Percentiles rank a stretch among this genome's conserved stretches.
phyloP scores from a whole-genome alignment of 768 basidiomycete species.

The Suillus spraguei region DNA sequence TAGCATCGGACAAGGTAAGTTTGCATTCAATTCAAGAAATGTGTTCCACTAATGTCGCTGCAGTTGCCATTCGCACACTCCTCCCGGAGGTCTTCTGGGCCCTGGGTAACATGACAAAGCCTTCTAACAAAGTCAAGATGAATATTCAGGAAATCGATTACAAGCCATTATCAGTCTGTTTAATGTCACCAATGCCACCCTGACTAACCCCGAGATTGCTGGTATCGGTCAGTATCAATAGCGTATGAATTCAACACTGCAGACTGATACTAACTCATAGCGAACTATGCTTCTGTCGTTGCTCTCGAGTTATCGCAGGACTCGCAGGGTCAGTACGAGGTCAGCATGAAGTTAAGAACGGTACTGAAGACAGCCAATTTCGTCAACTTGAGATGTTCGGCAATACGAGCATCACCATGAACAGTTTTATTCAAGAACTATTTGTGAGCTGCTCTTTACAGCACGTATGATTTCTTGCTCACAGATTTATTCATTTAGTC shows the following conservation, averaged over 20 bases:
- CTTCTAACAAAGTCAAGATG: conserved; percentile 75
- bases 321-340: conserved; percentile 66
- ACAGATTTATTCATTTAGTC: conserved; percentile 15
- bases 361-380: conserved; percentile 57
- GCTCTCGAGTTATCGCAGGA: conserved; percentile 70
- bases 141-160: conserved; percentile 78
- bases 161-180: conserved; percentile 89
- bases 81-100: conserved; percentile 50
- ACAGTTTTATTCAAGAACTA: conserved; percentile 20
- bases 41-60: neutral
- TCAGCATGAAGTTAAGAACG: conserved; percentile 86
- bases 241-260: neutral
- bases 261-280: conserved; percentile 37
- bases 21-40: neutral
- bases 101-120: conserved; percentile 74
- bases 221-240: conserved; percentile 59
- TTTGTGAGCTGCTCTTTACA: conserved; percentile 17
- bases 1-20: conserved; percentile 77
- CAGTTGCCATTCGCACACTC: conserved; percentile 68
- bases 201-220: conserved; percentile 58
- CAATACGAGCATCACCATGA: conserved; percentile 24
- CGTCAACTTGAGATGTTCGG: conserved; percentile 70
- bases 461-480: neutral
- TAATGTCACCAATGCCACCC: conserved; percentile 67
- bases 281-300: conserved; percentile 70